Percentiles rank a stretch among this genome's conserved stretches.
Conservation (phyloP, 768 basidiomycete species). For the Sarcodon aspratus region DNA sequence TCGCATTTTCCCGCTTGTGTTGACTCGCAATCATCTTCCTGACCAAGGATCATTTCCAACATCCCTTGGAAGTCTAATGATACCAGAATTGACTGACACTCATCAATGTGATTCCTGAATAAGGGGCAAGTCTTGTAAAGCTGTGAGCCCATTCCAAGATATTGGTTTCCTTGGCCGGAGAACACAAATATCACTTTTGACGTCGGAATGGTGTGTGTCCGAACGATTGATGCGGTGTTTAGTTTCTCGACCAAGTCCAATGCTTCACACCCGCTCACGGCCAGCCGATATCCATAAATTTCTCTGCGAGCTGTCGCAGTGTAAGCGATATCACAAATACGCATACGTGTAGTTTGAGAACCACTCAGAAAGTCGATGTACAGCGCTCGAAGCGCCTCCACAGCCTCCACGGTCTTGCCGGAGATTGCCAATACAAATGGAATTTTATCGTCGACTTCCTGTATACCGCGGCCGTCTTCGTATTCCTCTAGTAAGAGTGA, state of each 20-base stretch:
- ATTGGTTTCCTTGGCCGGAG: constrained; percentile 65
- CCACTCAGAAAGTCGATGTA: constrained; percentile 36
- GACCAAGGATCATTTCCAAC: constrained; percentile 20
- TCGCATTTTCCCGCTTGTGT: constrained; percentile 23
- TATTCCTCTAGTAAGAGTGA: constrained; percentile 49
- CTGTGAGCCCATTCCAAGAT: constrained; percentile 46
- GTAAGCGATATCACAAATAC: constrained; percentile 42
- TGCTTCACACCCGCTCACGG: constrained; percentile 25
- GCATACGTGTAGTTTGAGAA: constrained; percentile 16
- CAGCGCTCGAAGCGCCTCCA: constrained; percentile 34
- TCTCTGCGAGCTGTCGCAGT: constrained; percentile 58
- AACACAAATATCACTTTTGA: constrained; percentile 51
- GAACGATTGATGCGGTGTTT: constrained; percentile 19
- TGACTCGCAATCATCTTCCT: constrained; percentile 7
- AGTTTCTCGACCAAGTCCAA: constrained; percentile 21
- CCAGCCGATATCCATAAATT: constrained; percentile 39
- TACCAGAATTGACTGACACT: constrained; percentile 42
- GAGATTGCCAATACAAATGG: constrained; percentile 48
- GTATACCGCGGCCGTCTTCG: background rate
- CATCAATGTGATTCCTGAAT: constrained; percentile 43
- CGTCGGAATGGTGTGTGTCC: constrained; percentile 12
- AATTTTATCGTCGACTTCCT: background rate
- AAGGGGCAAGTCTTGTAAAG: constrained; percentile 39
- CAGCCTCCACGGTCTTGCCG: constrained; percentile 37
- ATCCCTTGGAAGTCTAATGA: constrained; percentile 41